Percentiles rank a stretch among this genome's conserved stretches.
Evolutionary conservation across 179 eudicot genomes (phyloP).

Genomic region (Corrigiola litoralis): DNA sequence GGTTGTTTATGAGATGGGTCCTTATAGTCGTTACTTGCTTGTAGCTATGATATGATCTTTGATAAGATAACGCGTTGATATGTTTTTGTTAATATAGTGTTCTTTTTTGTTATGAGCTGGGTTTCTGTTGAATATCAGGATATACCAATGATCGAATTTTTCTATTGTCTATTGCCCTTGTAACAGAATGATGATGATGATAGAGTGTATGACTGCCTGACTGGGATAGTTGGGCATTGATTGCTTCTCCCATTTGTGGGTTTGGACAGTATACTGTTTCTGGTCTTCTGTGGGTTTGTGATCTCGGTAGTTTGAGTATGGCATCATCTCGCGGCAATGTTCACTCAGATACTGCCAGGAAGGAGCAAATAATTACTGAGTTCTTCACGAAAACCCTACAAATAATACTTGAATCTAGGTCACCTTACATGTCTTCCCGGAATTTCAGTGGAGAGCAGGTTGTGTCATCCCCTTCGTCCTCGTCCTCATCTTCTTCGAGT

Average conservation of each 20-base stretch:
- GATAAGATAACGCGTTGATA: too few relatives aligned
- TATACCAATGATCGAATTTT: constrained; percentile 14
- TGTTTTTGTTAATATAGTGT: too few relatives aligned
- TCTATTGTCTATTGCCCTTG: neutral
- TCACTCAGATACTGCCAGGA: constrained; percentile 69
- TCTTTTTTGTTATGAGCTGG: too few relatives aligned
- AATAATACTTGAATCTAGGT: constrained; percentile 77
- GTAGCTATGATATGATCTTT: too few relatives aligned
- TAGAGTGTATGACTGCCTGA: neutral
- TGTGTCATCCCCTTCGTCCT: constrained; percentile 73
- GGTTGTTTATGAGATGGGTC: too few relatives aligned
- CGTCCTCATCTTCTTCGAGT: constrained; percentile 75
- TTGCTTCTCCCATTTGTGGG: constrained; percentile 1
- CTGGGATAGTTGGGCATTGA: constrained; percentile 17
- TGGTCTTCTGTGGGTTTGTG: constrained; percentile 6
- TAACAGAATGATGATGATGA: constrained; percentile 17
- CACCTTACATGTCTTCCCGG: constrained; percentile 69
- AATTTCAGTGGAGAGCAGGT: constrained; percentile 74
- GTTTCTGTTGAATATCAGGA: too few relatives aligned
- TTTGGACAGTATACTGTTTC: constrained; percentile 8
- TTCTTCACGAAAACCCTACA: constrained; percentile 83
- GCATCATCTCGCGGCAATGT: constrained; percentile 37
- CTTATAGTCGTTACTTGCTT: too few relatives aligned
- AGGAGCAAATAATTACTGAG: constrained; percentile 86
- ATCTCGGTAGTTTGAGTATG: constrained; percentile 23